These are phyloP conservation scores for Kentomonas sorsogonicus DNA, from an alignment of 208 protist genomes.

Conservation along the genomic window DNA sequence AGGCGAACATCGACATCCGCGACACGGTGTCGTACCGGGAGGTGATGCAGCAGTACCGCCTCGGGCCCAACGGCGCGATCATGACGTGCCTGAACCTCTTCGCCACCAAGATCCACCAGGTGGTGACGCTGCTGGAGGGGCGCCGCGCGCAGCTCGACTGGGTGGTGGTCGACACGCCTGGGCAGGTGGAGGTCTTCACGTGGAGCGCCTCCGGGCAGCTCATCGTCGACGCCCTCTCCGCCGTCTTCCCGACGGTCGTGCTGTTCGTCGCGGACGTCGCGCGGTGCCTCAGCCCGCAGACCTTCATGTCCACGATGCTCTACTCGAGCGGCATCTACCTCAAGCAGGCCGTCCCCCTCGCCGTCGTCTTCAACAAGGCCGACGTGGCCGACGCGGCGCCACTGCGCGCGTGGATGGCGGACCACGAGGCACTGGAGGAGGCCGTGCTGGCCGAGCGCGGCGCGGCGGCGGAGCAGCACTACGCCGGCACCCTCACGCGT, in stretches of 20 bases:
- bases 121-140: conserved; percentile 87
- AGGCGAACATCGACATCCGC: conserved; percentile 98
- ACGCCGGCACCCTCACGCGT: conserved; percentile 86
- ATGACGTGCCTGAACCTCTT: conserved; percentile 99
- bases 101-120: conserved; percentile 97
- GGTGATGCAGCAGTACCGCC: conserved; percentile 96
- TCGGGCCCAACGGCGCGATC: conserved; percentile 99
- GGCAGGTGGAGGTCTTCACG: conserved; percentile 99
- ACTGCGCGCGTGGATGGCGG: conserved; percentile 92
- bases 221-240: conserved; percentile 94
- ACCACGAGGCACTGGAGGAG: conserved; percentile 86
- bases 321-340: conserved; percentile 98
- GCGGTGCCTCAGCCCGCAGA: conserved; percentile 90
- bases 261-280: conserved; percentile 98
- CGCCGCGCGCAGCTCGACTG: conserved; percentile 83
- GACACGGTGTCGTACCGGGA: conserved; percentile 98
- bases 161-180: conserved; percentile 98
- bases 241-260: conserved; percentile 93
- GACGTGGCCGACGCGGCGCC: conserved; percentile 90
- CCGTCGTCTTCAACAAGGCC: conserved; percentile 98
- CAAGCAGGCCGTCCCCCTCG: conserved; percentile 96
- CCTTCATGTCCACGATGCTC: conserved; percentile 99
- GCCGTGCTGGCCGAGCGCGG: conserved; percentile 38
- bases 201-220: conserved; percentile 98
- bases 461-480: conserved; percentile 23